These are phyloP conservation scores for Codiaeum variegatum DNA, from an alignment of 441 rosid species.

Conservation along the genomic window DNA sequence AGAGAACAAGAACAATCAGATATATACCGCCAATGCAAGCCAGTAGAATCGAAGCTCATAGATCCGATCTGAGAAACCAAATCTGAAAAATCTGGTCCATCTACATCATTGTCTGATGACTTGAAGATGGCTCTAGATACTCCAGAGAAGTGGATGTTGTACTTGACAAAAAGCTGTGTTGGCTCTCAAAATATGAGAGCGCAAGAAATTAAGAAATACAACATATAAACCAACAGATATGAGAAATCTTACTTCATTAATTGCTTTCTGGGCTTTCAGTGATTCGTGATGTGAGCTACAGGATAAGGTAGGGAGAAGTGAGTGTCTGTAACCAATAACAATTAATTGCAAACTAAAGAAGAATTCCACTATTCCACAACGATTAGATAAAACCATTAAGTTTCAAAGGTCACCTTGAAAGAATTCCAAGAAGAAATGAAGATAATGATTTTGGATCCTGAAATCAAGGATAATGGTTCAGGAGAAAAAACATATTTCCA, in stretches of 20 bases:
- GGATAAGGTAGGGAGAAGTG: constrained; percentile 20
- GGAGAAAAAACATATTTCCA: constrained; percentile 15
- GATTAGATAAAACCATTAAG: not conserved
- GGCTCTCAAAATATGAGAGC: constrained; percentile 27
- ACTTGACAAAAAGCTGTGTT: constrained; percentile 99
- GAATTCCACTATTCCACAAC: not conserved
- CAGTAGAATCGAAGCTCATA: constrained; percentile 86
- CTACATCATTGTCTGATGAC: constrained; percentile 54
- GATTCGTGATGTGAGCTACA: constrained; percentile 97
- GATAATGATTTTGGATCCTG: constrained; percentile 88
- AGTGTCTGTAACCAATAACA: constrained; percentile 13
- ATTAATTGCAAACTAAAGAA: constrained; percentile 12
- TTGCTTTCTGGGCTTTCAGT: constrained; percentile 91
- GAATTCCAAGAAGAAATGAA: constrained; percentile 80
- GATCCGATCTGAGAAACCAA: constrained; percentile 85
- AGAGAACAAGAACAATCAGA: constrained; percentile 20
- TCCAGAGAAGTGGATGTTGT: constrained; percentile 93
- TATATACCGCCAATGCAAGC: constrained; percentile 95
- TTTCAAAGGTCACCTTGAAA: constrained; percentile 63
- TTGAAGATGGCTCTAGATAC: constrained; percentile 78
- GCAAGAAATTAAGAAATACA: constrained; percentile 20
- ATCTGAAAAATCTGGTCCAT: constrained; percentile 67
- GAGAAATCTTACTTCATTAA: constrained; percentile 69
- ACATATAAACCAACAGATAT: constrained; percentile 14
- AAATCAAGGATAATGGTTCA: constrained; percentile 37